Evolutionary conservation across 2,329 filamentous ascomycete genomes (phyloP).

Genomic region (Hypoxylon sp.): DNA sequence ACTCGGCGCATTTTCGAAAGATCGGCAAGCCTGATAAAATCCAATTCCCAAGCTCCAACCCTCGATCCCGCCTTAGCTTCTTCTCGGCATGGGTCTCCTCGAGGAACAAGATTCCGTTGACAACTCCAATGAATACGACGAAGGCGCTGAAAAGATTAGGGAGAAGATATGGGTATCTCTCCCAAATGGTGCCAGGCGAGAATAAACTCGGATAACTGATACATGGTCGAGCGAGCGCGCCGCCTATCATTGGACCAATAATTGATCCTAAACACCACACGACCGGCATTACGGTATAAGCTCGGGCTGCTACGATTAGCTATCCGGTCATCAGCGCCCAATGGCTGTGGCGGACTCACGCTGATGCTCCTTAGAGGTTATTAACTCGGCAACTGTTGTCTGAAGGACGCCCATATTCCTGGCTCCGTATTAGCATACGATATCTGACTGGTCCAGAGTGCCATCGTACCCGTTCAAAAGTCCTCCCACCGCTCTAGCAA

Average conservation of each 20-base stretch:
- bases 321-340: slow-evolving; percentile 15
- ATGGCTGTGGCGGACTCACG: slow-evolving; percentile 64
- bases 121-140: slow-evolving; percentile 73
- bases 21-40: slow-evolving; percentile 65
- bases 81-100: slow-evolving; percentile 93
- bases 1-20: slow-evolving; percentile 53
- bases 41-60: slow-evolving; percentile 81
- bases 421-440: slow-evolving; percentile 48
- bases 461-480: slow-evolving; percentile 86
- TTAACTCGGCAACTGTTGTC: slow-evolving; percentile 93
- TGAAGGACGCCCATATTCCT: slow-evolving; percentile 96
- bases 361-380: slow-evolving; percentile 93
- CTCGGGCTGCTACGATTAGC: slow-evolving; percentile 73
- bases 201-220: slow-evolving; percentile 84
- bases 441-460: slow-evolving; percentile 42
- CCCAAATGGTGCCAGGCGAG: slow-evolving; percentile 80
- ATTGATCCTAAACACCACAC: slow-evolving; percentile 98
- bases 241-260: slow-evolving; percentile 90
- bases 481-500: slow-evolving; percentile 90
- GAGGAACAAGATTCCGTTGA: slow-evolving; percentile 76
- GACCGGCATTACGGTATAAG: slow-evolving; percentile 97
- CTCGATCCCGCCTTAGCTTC: slow-evolving; percentile 80
- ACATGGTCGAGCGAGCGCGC: slow-evolving; percentile 88
- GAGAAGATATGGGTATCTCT: slow-evolving; percentile 85
- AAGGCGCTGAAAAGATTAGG: slow-evolving; percentile 69